Conservation (phyloP, 352 stramenopile genomes). For the Phytophthora cryptogea region DNA sequence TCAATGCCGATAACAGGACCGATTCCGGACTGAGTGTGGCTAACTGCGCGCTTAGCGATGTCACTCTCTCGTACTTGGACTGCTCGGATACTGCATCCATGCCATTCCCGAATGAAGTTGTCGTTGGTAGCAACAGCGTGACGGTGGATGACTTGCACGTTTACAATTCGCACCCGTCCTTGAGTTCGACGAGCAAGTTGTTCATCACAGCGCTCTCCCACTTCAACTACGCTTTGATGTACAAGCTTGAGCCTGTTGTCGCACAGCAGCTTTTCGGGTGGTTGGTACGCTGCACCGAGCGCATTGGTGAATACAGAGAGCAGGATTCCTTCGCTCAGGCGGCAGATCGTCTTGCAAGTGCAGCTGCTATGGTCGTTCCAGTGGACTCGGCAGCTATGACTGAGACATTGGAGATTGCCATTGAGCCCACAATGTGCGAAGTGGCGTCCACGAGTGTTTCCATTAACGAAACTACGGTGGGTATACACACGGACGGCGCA, state of each 20-base stretch:
- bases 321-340: constrained; percentile 51
- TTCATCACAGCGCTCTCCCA: constrained; percentile 51
- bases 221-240: constrained; percentile 72
- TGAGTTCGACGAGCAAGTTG: constrained; percentile 54
- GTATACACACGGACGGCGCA: constrained; percentile 1
- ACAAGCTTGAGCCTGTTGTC: constrained; percentile 46
- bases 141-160: constrained; percentile 53
- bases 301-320: constrained; percentile 39
- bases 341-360: constrained; percentile 38
- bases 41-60: constrained; percentile 54
- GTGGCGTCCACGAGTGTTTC: background rate
- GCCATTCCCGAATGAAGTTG: constrained; percentile 31
- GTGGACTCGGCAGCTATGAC: constrained; percentile 1
- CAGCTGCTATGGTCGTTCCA: background rate
- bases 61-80: constrained; percentile 39
- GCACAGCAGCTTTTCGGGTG: constrained; percentile 53
- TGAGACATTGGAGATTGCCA: constrained; percentile 16
- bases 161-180: constrained; percentile 60
- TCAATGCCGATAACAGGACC: constrained; percentile 41
- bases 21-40: constrained; percentile 38
- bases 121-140: constrained; percentile 25
- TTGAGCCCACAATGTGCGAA: constrained; percentile 8
- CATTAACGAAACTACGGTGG: constrained; percentile 2
- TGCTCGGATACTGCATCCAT: constrained; percentile 17
- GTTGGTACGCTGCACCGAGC: constrained; percentile 56